Evolutionary conservation across 116 monocot genomes (phyloP), one percentile per base, ranked within the genome.

Genomic region (Cymodocea nodosa): DNA sequence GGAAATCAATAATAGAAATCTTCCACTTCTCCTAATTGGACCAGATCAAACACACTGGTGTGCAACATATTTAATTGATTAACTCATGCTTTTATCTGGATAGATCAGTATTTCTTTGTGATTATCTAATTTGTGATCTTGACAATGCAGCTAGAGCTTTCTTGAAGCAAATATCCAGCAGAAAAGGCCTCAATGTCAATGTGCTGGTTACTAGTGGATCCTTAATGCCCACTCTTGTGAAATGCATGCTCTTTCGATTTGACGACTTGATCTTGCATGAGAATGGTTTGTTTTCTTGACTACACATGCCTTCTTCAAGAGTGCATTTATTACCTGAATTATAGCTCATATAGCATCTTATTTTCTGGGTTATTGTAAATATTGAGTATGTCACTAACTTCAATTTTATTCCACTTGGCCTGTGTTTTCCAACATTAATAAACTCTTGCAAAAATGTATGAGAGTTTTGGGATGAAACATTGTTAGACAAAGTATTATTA

Each of bases 241-340:
- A 75, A 63, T 75, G 75, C 62, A 57, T 75, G 58, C 63, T 75
- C 8, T 75, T 69, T 50, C 75, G 70, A 49, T 24, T 75, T 40
- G 59, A 75, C 52, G 75, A 50, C 30, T 49, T 59, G 19, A 64
- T 75, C 40, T 49, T 69, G 24, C 49, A 63, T 58, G 70, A 58
- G 50, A 75, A 75, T 51, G 69, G 75, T 75, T 19, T 50, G 64
- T 61, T 61, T 71, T 58, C 40, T 39, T 68, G n/a, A 39, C 18
- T 54, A 56, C 17, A 6, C n/a, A 25, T 67, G 36, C n/a, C 62
- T 62, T 62, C 53, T 11, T 44, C 44, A 44, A 6, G 44, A 44
- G 9, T 52, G 17, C 52, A 53, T 64, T 50, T 50, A 50, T 13
- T 20, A 8, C 8, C 20, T 56, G 3, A 18, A 56, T 15, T 20